A percentile compares a stretch with the other conserved stretches of the same genome.
Evolutionary conservation across 148 eudicot species (phyloP).

Genomic region (Vaccinium corymbosum): DNA sequence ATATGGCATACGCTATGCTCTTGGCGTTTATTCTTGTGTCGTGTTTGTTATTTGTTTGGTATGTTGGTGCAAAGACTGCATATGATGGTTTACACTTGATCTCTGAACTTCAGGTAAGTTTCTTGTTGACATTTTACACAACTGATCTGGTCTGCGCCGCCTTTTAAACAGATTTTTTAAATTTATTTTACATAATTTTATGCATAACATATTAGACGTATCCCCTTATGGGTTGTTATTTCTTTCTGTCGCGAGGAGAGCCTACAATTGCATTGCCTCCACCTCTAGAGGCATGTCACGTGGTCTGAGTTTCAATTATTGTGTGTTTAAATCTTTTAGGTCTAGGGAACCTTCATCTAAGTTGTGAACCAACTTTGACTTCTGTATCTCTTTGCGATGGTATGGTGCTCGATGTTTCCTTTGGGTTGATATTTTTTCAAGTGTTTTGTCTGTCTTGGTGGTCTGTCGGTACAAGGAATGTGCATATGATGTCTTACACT

Average conservation of each 20-base stretch:
- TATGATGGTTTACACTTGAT: constrained; percentile 46
- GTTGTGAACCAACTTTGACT: background rate
- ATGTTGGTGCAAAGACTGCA: background rate
- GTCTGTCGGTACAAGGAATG: constrained; percentile 18
- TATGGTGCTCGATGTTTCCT: background rate
- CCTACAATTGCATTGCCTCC: background rate
- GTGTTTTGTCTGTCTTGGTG: background rate
- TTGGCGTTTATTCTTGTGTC: background rate
- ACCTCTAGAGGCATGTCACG: background rate
- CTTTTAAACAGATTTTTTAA: background rate
- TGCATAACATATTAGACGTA: no score
- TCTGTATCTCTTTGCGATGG: background rate
- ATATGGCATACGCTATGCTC: background rate
- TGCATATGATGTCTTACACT: constrained; percentile 50
- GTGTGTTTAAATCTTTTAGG: background rate
- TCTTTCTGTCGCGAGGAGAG: background rate
- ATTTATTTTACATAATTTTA: no score
- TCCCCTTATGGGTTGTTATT: background rate
- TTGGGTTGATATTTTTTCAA: background rate
- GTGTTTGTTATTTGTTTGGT: background rate
- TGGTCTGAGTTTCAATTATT: background rate
- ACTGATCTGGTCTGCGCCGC: background rate
- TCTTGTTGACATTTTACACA: constrained; percentile 22
- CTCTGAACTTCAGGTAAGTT: constrained; percentile 54
- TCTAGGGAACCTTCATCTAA: background rate